A percentile compares a stretch with the other conserved stretches of the same genome.
Evolutionary conservation across 1,284 basidiomycete species (phyloP).

Genomic region (Pseudozyma tsukubaensis): DNA sequence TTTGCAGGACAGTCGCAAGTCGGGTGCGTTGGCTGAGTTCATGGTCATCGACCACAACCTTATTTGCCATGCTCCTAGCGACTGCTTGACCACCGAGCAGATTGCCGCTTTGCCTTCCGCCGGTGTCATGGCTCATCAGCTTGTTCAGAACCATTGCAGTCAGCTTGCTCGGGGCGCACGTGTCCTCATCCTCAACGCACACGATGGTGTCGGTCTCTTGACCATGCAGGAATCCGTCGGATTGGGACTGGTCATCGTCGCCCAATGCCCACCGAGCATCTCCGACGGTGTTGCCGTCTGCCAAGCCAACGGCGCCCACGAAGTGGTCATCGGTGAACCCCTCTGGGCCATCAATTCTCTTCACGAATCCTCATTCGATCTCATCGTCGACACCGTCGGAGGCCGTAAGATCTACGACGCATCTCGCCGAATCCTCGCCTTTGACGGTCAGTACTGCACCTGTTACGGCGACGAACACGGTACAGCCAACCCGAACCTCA

Average conservation of each 20-base stretch:
- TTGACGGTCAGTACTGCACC: constrained; percentile 67
- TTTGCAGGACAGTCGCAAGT: constrained; percentile 68
- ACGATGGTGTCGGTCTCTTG: constrained; percentile 69
- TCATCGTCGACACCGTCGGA: constrained; percentile 68
- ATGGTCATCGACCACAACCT: constrained; percentile 68
- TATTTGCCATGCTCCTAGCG: constrained; percentile 68
- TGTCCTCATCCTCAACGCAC: constrained; percentile 70
- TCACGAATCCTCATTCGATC: constrained; percentile 69
- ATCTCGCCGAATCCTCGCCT: constrained; percentile 69
- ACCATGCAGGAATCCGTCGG: constrained; percentile 69
- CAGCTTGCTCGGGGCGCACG: constrained; percentile 67
- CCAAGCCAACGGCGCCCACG: constrained; percentile 69
- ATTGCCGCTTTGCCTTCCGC: constrained; percentile 70
- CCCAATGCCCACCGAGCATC: constrained; percentile 68
- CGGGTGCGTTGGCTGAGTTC: constrained; percentile 69
- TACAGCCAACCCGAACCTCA: constrained; percentile 62
- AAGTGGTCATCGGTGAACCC: constrained; percentile 70
- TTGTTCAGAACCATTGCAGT: constrained; percentile 68
- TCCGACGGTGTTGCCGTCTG: constrained; percentile 67
- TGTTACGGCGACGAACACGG: constrained; percentile 68
- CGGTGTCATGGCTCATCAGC: constrained; percentile 69
- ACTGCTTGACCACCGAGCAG: constrained; percentile 68
- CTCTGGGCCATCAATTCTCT: constrained; percentile 69
- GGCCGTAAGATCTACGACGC: constrained; percentile 69
- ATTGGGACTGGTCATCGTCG: constrained; percentile 69